phyloP scores from a whole-genome alignment of 1,284 basidiomycete genomes.

The Puccinia polysora region DNA sequence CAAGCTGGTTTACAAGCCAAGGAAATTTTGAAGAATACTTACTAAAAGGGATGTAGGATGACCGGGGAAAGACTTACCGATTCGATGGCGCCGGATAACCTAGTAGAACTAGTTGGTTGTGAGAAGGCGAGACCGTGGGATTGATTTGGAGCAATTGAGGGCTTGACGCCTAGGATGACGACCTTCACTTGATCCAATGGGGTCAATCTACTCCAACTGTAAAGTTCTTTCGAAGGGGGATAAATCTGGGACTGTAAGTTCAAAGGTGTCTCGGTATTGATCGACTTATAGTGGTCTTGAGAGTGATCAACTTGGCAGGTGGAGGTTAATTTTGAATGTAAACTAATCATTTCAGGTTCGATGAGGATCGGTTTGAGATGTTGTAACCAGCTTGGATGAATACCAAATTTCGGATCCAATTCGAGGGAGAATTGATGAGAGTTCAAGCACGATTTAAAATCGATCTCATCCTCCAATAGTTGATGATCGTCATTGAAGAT shows the following conservation, averaged over 20 bases:
- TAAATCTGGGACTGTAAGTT: neutral
- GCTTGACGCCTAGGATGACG: constrained; percentile 18
- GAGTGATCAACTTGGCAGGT: neutral
- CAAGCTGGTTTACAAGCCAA: constrained; percentile 1
- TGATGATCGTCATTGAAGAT: no score
- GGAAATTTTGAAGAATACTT: neutral
- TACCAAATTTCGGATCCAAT: neutral
- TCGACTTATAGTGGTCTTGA: constrained; percentile 6
- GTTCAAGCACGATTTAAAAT: neutral
- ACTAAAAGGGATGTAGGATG: neutral
- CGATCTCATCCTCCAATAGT: no score
- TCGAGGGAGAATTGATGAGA: constrained; percentile 5
- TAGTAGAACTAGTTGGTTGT: neutral
- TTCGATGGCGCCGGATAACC: constrained; percentile 13
- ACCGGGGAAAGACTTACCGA: constrained; percentile 6
- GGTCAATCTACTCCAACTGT: constrained; percentile 31
- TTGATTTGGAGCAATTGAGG: neutral
- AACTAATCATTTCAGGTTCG: constrained; percentile 7
- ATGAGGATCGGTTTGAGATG: neutral
- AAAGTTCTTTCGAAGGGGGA: neutral
- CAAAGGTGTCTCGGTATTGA: neutral
- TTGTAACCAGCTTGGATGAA: constrained; percentile 31
- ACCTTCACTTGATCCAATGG: constrained; percentile 38
- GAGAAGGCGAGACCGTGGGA: constrained; percentile 39
- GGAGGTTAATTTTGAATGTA: no score